Conservation (phyloP, 2,329 filamentous ascomycete genomes). For the Byssochlamys sp. region DNA sequence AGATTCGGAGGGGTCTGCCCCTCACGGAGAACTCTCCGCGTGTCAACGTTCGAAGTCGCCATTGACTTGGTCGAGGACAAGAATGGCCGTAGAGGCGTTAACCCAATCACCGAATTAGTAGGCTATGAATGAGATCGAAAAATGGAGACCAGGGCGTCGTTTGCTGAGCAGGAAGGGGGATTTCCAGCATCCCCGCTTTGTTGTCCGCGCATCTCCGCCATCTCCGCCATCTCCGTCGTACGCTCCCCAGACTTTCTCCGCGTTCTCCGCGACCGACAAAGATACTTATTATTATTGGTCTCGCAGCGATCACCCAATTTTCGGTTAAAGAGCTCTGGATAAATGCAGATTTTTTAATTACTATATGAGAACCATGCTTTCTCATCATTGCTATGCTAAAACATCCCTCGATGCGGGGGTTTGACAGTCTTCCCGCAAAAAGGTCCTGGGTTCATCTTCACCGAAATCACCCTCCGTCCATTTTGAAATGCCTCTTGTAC, state of each 20-base stretch:
- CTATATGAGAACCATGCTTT: too few relatives aligned
- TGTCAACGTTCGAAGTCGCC: background rate
- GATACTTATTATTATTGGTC: background rate
- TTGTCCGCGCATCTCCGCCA: background rate
- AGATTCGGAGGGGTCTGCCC: background rate
- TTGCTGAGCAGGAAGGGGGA: background rate
- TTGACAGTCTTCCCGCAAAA: too few relatives aligned
- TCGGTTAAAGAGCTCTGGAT: background rate
- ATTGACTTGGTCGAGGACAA: background rate
- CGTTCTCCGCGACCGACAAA: background rate
- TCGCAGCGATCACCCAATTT: background rate
- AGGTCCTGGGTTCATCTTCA: too few relatives aligned
- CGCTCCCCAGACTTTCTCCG: background rate
- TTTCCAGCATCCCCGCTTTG: background rate
- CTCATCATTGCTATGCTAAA: too few relatives aligned
- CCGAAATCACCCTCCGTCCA: too few relatives aligned
- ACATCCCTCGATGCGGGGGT: too few relatives aligned
- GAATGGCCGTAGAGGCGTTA: background rate
- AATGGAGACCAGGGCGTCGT: background rate
- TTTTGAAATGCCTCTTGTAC: too few relatives aligned
- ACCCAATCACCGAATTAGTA: background rate
- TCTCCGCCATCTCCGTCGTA: constrained; percentile 1
- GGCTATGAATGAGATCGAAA: background rate
- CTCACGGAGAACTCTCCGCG: background rate
- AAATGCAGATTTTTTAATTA: too few relatives aligned